Evolutionary conservation across 345 rosid species (phyloP), one percentile per base, ranked within the genome.

Genomic region (Salix purpurea): DNA sequence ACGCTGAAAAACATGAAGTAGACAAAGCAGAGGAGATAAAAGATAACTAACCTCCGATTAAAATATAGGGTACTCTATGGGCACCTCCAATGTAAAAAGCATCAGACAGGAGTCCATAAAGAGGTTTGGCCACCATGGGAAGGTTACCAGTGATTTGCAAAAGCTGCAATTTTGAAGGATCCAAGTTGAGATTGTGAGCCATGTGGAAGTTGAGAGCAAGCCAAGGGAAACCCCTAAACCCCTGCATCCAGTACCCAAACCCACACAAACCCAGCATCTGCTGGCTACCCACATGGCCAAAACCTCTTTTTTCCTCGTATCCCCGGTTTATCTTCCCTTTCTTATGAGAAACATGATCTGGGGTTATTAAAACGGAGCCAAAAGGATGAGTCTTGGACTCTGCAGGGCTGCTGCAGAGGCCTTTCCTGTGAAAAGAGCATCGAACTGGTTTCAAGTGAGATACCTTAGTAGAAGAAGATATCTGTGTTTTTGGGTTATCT

Each of bases 141-240:
- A 94, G 88, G 80, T 87, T 88, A 36, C 89, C 97, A 83, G 87
- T 85, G 74, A 89, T 78, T 86, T 91, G 97, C 65, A 94, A 90
- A 52, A 94, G 91, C 92, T 94, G 98, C 85, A 94, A 83, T 30
- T 86, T 81, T 0, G 95, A 88, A 4, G 98, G 97, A 62, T 87
- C 85, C 80, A 92, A 81, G 36, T 82, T 87, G 21, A 94, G 95
- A 80, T 83, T 85, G 37, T 89, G 46, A 65, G 91, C 95, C 97
- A 94, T 89, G 76, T 91, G 91, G 81, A 91, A 94, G 84, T 92
- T 92, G 73, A 92, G 89, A 46, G 97, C 91, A 82, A 94, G 80
- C 98, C 97, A 94, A 64, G 98, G 97, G 80, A 94, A 94, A 85
- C 97, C 90, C 85, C 98, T 85, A 56, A 88, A 91, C 0, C 98